A percentile compares a stretch with the other conserved stretches of the same genome.
Evolutionary conservation across 2,329 filamentous ascomycete genomes (phyloP).

Genomic region (Pestalotiopsis sp.): DNA sequence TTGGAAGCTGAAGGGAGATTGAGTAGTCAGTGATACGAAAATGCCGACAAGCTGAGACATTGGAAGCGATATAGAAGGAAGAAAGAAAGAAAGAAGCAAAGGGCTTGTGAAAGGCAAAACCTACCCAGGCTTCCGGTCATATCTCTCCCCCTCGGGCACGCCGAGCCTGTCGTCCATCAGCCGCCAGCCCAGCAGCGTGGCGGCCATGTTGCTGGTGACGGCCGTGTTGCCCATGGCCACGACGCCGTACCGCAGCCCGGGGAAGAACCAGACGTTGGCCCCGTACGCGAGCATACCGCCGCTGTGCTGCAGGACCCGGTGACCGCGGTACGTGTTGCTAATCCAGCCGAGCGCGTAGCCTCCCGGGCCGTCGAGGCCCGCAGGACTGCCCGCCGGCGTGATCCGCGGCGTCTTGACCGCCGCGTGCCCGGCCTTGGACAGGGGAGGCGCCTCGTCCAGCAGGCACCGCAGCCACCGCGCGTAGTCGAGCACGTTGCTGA

Average conservation of each 20-base stretch:
- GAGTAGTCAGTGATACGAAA: not conserved
- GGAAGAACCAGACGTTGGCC: constrained; percentile 44
- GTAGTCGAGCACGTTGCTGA: constrained; percentile 52
- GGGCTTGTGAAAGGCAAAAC: constrained; percentile 12
- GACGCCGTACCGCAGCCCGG: constrained; percentile 41
- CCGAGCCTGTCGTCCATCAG: constrained; percentile 41
- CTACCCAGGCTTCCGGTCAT: constrained; percentile 36
- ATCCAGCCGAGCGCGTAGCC: constrained; percentile 43
- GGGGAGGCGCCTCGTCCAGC: constrained; percentile 36
- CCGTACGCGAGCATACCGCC: constrained; percentile 47
- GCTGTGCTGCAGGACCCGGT: constrained; percentile 40
- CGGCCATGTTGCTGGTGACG: constrained; percentile 35
- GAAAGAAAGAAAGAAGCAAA: no score
- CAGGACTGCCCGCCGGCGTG: constrained; percentile 17
- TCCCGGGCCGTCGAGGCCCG: constrained; percentile 30
- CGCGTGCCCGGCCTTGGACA: constrained; percentile 32
- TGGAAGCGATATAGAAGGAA: no score
- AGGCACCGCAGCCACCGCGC: constrained; percentile 51
- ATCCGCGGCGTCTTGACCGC: constrained; percentile 34
- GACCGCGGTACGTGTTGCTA: constrained; percentile 39
- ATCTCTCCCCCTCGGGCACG: constrained; percentile 32
- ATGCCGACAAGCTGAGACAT: not conserved
- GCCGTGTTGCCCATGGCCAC: constrained; percentile 46
- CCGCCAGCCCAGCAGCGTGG: constrained; percentile 34
- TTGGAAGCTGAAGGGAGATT: constrained; percentile 18